Base-by-base conservation (phyloP, 1,284 basidiomycete genomes). In the Phlebopus sp. region DNA sequence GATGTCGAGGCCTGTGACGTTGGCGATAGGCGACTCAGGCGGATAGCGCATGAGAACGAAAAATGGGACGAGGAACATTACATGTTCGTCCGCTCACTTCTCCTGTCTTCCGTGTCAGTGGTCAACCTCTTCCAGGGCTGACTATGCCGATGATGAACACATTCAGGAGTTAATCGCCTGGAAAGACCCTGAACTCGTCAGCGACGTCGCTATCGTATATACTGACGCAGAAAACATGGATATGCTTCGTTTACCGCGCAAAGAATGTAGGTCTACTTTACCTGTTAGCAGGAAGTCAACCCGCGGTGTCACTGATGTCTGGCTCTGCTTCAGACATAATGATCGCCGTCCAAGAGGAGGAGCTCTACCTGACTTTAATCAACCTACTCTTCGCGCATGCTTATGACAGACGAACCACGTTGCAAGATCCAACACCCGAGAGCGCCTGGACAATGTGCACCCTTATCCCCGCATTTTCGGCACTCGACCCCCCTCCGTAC, bases 61-160 rank as follows among this genome's bases (percentile, higher is more conserved):
- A 90, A 90, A 66, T 92, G 84, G 77, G 84, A 91, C 56, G 81
- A 81, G 59, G 87, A 90, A 57, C 74, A 91, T 65, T 92, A 91
- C 59, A 82, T 90, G 88, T 88, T 62, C 46, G 79, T 60, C 29
- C 25, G 41, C 43, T 48, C 38, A 29, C 13, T 17, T 43, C 44
- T 18, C 46, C 47, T 41, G 18, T 21, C 23, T 15, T 17, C 45
- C 17, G 7, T 35, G 32, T 37, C 30, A 19, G 35, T 43, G 37
- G 37, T 37, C 40, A 45, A 41, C 25, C 29, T 47, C 41, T 30
- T 55, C 23, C 54, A 91, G 89, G 74, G 88, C 87, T 5, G 88
- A 92, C 64, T 90, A 76, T 59, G 80, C 77, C 34, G 86, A 91
- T 47, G 80, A 86, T 55, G 82, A 81, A 48, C 76, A 81, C 57